Evolutionary conservation across 495 filamentous ascomycete genomes (phyloP).

Genomic region (Bacidia rubella): DNA sequence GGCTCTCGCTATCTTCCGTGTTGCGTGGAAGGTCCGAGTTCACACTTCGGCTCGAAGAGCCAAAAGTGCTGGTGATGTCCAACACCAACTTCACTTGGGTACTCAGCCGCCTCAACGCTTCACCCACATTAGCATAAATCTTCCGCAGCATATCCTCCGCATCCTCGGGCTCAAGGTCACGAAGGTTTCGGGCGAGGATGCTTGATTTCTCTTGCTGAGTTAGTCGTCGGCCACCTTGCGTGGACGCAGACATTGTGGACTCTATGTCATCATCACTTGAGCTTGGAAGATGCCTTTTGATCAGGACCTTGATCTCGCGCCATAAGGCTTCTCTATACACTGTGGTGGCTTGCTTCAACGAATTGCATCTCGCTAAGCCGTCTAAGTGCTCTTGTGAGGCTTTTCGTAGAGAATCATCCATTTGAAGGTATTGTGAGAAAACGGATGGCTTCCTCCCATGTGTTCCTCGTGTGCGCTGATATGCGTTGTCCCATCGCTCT

Average conservation of each 20-base stretch:
- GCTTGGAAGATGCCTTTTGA: conserved; percentile 73
- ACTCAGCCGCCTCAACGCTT: conserved; percentile 69
- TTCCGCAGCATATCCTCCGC: conserved; percentile 73
- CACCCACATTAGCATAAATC: conserved; percentile 76
- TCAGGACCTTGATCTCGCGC: conserved; percentile 75
- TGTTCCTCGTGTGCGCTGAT: conserved; percentile 48
- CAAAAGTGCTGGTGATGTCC: conserved; percentile 75
- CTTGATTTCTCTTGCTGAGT: conserved; percentile 82
- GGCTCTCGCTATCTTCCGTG: conserved; percentile 20
- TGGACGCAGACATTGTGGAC: conserved; percentile 77
- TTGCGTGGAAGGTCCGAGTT: conserved; percentile 35
- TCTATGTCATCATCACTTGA: conserved; percentile 89
- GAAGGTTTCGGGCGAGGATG: conserved; percentile 79
- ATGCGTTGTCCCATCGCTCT: conserved; percentile 57
- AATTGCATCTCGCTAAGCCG: conserved; percentile 65
- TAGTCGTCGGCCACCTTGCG: conserved; percentile 53
- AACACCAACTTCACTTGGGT: conserved; percentile 92
- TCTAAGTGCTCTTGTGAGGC: conserved; percentile 53
- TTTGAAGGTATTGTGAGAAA: conserved; percentile 61
- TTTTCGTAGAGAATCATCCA: conserved; percentile 52
- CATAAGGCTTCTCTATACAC: conserved; percentile 79
- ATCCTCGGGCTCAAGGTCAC: conserved; percentile 68
- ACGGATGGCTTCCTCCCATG: conserved; percentile 51
- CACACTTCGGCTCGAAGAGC: conserved; percentile 14
- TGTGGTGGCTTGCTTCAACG: conserved; percentile 64